Evolutionary conservation across 345 rosid species (phyloP), one percentile per base, ranked within the genome.

Genomic region (Salix caprea): DNA sequence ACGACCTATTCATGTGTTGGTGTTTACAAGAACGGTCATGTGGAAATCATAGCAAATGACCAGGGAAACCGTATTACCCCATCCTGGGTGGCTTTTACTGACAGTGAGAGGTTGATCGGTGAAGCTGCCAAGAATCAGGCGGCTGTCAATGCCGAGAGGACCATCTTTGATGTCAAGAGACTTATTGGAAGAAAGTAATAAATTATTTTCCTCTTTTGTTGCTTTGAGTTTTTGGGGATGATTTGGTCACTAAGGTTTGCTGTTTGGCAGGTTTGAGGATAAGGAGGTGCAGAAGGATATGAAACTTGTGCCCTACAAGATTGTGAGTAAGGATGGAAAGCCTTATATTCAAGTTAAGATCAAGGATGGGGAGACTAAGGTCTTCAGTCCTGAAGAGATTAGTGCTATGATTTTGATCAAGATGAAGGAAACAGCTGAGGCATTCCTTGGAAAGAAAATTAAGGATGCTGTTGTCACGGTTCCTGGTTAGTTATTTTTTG

Each of bases 91-190:
- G 99, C 84, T 74, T 95, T 95, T 90, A 93, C 99, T 0, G 99
- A 95, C 69, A 72, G 85, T 23, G 99, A 95, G 88, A 91, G 99
- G 82, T 80, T 95, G 74, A 93, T 95, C 2, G 99, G 99, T 78
- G 98, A 95, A 82, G 99, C 99, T 74, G 99, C 98, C 36, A 95
- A 95, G 96, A 95, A 93, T 50, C 97, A 89, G 89, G 97, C 97
- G 6, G 96, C 99, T 72, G 93, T 88, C 6, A 95, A 95, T 56
- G 75, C 97, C 0, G 99, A 95, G 66, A 89, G 97, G 84, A 95
- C 99, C 14, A 23, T 95, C 82, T 95, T 93, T 21, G 99, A 93
- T 42, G 99, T 95, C 78, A 95, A 95, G 90, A 85, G 97, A 76
- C 94, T 93, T 80, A 95, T 95, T 6, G 98, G 99, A 30, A 90